Evolutionary conservation across 306 rosid species (phyloP).

Genomic region (Heteromeles arbutifolia): DNA sequence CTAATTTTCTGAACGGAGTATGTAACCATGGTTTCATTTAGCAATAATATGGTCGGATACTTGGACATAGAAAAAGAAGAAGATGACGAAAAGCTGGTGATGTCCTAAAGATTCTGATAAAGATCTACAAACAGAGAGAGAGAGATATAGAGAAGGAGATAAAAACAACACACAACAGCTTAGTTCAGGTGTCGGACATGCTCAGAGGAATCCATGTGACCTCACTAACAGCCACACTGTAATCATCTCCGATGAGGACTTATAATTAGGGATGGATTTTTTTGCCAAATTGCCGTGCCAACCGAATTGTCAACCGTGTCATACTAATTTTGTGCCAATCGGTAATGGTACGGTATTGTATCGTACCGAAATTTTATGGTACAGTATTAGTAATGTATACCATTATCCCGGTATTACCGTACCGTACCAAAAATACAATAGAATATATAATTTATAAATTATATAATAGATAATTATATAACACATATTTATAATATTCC

Average conservation of each 20-base stretch:
- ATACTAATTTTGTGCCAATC: too few relatives aligned
- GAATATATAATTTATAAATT: too few relatives aligned
- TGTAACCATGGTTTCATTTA: conserved; percentile 40
- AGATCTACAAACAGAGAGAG: conserved; percentile 29
- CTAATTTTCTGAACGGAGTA: neutral
- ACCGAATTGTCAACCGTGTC: too few relatives aligned
- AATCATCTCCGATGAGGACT: conserved; percentile 38
- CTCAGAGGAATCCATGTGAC: conserved; percentile 90
- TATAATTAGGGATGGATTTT: too few relatives aligned
- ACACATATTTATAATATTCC: too few relatives aligned
- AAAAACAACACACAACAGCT: conserved; percentile 16
- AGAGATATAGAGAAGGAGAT: neutral
- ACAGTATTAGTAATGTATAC: too few relatives aligned
- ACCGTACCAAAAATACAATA: too few relatives aligned
- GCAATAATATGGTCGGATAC: conserved; percentile 57
- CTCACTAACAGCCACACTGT: conserved; percentile 45
- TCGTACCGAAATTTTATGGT: too few relatives aligned
- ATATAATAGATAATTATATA: too few relatives aligned
- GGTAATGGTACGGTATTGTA: too few relatives aligned
- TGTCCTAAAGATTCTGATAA: conserved; percentile 47
- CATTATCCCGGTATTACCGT: too few relatives aligned
- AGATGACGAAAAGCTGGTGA: conserved; percentile 48
- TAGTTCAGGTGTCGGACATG: conserved; percentile 41
- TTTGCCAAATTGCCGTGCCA: too few relatives aligned
- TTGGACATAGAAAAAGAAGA: conserved; percentile 37